Evolutionary conservation across 2,329 filamentous ascomycete species (phyloP).

Genomic region (Nannizziopsis arthrosporioides): DNA sequence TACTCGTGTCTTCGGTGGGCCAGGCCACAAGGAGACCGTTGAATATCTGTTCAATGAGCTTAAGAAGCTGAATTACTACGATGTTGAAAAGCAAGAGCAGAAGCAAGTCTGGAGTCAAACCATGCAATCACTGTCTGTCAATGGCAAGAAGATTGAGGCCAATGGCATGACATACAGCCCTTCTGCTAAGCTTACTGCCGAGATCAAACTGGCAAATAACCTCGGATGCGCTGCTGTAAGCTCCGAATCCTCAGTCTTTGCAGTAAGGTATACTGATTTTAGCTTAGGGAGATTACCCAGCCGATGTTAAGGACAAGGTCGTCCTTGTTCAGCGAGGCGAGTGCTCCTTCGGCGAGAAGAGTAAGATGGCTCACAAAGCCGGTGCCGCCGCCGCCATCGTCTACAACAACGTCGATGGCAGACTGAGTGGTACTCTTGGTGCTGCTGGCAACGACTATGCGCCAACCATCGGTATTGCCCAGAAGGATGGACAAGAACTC

Average conservation of each 20-base stretch:
- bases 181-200: constrained; percentile 9
- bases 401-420: constrained; percentile 58
- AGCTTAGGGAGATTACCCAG: constrained; percentile 8
- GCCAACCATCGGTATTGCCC: constrained; percentile 56
- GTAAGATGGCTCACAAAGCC: constrained; percentile 53
- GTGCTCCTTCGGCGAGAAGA: constrained; percentile 63
- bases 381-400: constrained; percentile 61
- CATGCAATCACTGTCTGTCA: constrained; percentile 10
- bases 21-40: constrained; percentile 15
- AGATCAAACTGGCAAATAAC: constrained; percentile 48
- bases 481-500: constrained; percentile 47
- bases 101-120: constrained; percentile 14
- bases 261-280: neutral
- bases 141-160: constrained; percentile 11
- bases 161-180: constrained; percentile 16
- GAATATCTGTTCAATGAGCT: constrained; percentile 15
- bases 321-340: constrained; percentile 59
- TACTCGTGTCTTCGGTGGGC: constrained; percentile 20
- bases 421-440: constrained; percentile 57
- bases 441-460: constrained; percentile 47
- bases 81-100: constrained; percentile 16
- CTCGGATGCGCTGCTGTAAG: constrained; percentile 47
- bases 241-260: neutral
- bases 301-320: constrained; percentile 43
- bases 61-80: constrained; percentile 13